phyloP scores from a whole-genome alignment of 2,329 filamentous ascomycete species.

The Mariannaea elegans region DNA sequence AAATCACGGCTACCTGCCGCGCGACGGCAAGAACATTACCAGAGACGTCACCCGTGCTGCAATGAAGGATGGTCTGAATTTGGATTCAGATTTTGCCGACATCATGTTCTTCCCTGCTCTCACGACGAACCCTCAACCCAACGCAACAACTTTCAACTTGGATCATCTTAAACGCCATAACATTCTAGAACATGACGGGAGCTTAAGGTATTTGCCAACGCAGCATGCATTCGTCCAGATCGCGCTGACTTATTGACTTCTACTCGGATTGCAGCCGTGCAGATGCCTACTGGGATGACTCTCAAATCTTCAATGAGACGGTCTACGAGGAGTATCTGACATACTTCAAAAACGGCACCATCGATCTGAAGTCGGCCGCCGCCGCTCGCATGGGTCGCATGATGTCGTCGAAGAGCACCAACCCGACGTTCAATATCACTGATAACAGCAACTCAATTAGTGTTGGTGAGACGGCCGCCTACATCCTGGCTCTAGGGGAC shows the following conservation, averaged over 20 bases:
- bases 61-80: conserved; percentile 2
- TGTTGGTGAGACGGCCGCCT: conserved; percentile 2
- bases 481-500: too few species aligned
- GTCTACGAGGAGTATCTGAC: not conserved
- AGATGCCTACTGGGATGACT: conserved; percentile 10
- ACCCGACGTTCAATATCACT: conserved; percentile 3
- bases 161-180: conserved; percentile 10
- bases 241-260: too few species aligned
- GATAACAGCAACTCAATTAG: not conserved
- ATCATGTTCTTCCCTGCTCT: conserved; percentile 9
- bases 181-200: conserved; percentile 12
- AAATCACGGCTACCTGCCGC: not conserved
- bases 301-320: conserved; percentile 7
- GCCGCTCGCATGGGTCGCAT: not conserved
- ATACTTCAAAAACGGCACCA: not conserved
- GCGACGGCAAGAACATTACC: conserved; percentile 9
- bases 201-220: too few species aligned
- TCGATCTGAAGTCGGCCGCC: not conserved
- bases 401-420: not conserved
- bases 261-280: too few species aligned
- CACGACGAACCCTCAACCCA: not conserved
- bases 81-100: conserved; percentile 4
- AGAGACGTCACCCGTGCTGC: not conserved
- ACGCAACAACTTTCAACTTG: not conserved
- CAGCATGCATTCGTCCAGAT: too few species aligned